Conservation (phyloP, 78 protist genomes). For the Bodo saltans region DNA sequence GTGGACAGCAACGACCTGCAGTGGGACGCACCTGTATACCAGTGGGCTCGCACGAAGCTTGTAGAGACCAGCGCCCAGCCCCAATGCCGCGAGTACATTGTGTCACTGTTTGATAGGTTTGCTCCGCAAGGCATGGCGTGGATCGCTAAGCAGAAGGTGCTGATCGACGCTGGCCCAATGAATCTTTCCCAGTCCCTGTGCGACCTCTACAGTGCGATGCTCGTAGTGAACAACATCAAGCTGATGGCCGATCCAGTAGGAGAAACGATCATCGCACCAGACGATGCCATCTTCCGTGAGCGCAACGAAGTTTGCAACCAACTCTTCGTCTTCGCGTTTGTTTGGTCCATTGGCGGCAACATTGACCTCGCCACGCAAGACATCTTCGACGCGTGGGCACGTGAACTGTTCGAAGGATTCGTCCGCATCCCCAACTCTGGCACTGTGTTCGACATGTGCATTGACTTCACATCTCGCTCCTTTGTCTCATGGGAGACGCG, state of each 20-base stretch:
- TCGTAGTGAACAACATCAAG: neutral
- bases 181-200: neutral
- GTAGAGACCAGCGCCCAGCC: neutral
- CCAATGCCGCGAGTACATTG: neutral
- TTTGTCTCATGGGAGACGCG: slow-evolving; percentile 33
- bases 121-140: neutral
- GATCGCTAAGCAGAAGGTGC: neutral
- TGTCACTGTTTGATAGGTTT: neutral
- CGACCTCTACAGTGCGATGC: slow-evolving; percentile 1
- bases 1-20: slow-evolving; percentile 49
- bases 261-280: neutral
- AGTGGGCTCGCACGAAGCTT: slow-evolving; percentile 44
- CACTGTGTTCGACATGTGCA: slow-evolving; percentile 35
- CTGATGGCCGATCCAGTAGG: neutral
- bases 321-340: slow-evolving; percentile 37
- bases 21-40: slow-evolving; percentile 45
- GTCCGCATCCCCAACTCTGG: neutral
- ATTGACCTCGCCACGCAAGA: slow-evolving; percentile 1
- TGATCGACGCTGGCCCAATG: slow-evolving; percentile 9
- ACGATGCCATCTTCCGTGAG: neutral
- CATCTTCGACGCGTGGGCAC: slow-evolving; percentile 34
- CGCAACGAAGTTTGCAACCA: neutral
- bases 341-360: slow-evolving; percentile 70
- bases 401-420: slow-evolving; percentile 16
- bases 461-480: slow-evolving; percentile 17